Percentiles rank a stretch among this genome's conserved stretches.
phyloP scores from a whole-genome alignment of 2,329 filamentous ascomycete species.

The Elsinoe fawcettii region DNA sequence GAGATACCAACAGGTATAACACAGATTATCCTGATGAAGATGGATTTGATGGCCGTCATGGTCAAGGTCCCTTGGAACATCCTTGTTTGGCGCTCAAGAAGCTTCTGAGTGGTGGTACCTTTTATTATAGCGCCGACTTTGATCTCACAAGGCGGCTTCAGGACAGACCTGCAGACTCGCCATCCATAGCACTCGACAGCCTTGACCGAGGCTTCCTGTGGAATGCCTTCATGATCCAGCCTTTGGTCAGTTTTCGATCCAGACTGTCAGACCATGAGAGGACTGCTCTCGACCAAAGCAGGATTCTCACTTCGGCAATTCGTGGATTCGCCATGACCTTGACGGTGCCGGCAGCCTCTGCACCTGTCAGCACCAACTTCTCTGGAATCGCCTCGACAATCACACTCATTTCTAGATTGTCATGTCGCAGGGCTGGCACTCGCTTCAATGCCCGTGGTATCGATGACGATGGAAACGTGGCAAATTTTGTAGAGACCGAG shows the following conservation, averaged over 20 bases:
- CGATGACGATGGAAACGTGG: constrained; percentile 93
- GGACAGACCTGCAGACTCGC: constrained; percentile 51
- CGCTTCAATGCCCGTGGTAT: constrained; percentile 96
- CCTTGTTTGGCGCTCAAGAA: constrained; percentile 88
- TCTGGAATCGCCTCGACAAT: constrained; percentile 73
- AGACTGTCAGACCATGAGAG: constrained; percentile 68
- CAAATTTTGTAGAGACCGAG: constrained; percentile 98
- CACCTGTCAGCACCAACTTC: constrained; percentile 57
- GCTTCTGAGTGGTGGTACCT: constrained; percentile 83
- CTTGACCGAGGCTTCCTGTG: constrained; percentile 89
- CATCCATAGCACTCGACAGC: constrained; percentile 82
- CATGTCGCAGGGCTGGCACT: constrained; percentile 83
- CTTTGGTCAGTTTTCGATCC: constrained; percentile 80
- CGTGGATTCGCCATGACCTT: constrained; percentile 85
- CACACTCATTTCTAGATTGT: constrained; percentile 85
- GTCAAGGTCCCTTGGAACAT: constrained; percentile 62
- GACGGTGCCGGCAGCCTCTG: constrained; percentile 68
- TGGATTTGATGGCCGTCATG: constrained; percentile 44
- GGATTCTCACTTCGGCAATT: constrained; percentile 87
- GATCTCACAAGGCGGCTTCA: constrained; percentile 90
- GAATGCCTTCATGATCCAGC: constrained; percentile 98
- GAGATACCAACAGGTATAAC: constrained; percentile 49
- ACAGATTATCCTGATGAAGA: constrained; percentile 48
- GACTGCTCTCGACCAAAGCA: constrained; percentile 71
- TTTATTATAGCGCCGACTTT: constrained; percentile 98